Evolutionary conservation across 768 basidiomycete species (phyloP), one percentile per base, ranked within the genome.

Genomic region (Coprinopsis cinerea): DNA sequence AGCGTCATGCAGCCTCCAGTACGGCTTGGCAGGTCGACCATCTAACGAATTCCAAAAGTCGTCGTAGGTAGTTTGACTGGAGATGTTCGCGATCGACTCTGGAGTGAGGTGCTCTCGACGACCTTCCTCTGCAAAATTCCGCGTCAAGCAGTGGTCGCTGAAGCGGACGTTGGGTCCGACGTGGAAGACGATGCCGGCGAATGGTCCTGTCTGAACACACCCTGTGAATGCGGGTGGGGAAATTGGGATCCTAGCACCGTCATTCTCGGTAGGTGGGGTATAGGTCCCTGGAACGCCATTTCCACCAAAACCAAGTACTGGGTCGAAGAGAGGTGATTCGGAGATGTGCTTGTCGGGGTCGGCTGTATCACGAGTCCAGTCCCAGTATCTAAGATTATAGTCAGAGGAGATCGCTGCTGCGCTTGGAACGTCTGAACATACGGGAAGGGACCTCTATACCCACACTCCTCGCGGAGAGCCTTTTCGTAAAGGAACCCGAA

Each of bases 381-480:
- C 49, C 49, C 49, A 51, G 32, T 51, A 51, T 6, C 48, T 50
- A 28, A n/a, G n/a, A n/a, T n/a, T 10, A 36, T 17, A 25, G 9
- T 2, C 2, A 26, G 24, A 24, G 22, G 6, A 10, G 10, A n/a
- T n/a, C n/a, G 9, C 17, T 5, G 4, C 22, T 17, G 48, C 18
- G 3, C 15, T 14, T 10, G 28, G n/a, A 18, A 40, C 1, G 15
- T 5, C n/a, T n/a, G 15, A 11, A 53, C 60, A 23, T 47, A 61
- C 61, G 60, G 58, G 17, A 56, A 53, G 1, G 63, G 59, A 24
- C 60, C 60, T 10, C 11, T 50, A 46, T 59, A 63, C 15, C 57
- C 57, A 47, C 63, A 64, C 32, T 60, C 59, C 2, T 57, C 51
- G 14, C 61, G 47, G 18, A 64, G 44, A 1, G 54, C 54, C 36